Base-by-base conservation (phyloP, 2,329 filamentous ascomycete genomes). In the Ophiocordyceps camponoti-leonardi region DNA sequence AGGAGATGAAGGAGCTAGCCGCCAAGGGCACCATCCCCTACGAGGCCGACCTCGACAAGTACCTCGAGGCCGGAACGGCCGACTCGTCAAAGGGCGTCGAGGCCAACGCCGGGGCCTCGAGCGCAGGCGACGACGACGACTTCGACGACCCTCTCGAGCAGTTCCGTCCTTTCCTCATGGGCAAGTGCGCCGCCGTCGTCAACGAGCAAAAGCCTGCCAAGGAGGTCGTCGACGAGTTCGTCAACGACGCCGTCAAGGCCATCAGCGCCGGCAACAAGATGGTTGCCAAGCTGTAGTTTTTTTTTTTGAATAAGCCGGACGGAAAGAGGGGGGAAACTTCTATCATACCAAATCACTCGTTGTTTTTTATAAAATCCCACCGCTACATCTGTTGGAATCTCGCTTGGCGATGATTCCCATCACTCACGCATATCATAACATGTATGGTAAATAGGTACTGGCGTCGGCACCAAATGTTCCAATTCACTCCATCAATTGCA, bases 1-100 rank as follows among this genome's bases (percentile, higher is more conserved):
- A 76, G 37, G 92, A 98, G 73, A 94, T 98, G 66, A 93, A 88
- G 74, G 77, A 93, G 59, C 77, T 98, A 46, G 93, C 88, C 11
- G 60, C 75, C 59, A 86, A 93, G 77, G 92, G 92, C 56, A 70
- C 86, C 60, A 86, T 98, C 54, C 92, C 92, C 42, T 93, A 94
- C 52, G 92, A 96, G 72, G 75, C 86, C 56, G 92, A 98, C 60
- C 77, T 98, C 31, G 92, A 98, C 71, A 83, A 82, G 65, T 66
- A 94, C 57, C 66, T 71, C 60, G 64, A 62, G 49, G 65, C 81
- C 55, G 80, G 86, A 53, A 80, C 79, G 63, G 74, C 75, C 52
- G 67, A 70, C 51, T 67, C 74, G 14, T 78, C 81, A 62, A 82
- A 83, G 61, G 46, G 47, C 40, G 43, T 54, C 39, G 53, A 50